Conservation (phyloP, 805 yeast genomes). For the Lachancea mirantina region DNA sequence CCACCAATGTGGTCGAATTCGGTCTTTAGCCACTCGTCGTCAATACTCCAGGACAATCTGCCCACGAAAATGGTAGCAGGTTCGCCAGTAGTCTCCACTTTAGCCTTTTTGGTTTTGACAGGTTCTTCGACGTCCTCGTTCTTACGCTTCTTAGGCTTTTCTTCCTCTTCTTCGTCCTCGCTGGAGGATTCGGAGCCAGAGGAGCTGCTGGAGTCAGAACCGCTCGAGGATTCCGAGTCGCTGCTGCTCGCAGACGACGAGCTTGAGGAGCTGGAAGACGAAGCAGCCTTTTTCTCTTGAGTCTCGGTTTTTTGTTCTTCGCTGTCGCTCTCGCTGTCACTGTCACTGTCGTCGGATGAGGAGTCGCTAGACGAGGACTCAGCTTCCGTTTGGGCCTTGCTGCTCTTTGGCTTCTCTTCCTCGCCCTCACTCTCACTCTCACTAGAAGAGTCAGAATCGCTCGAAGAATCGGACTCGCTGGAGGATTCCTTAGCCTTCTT, state of each 20-base stretch:
- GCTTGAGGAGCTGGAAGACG: slow-evolving; percentile 20
- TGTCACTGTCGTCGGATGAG: slow-evolving; percentile 12
- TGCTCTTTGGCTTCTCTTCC: slow-evolving; percentile 1
- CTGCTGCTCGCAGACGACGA: slow-evolving; percentile 25
- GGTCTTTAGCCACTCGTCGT: slow-evolving; percentile 84
- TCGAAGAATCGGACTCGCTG: slow-evolving; percentile 37
- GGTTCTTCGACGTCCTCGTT: slow-evolving; percentile 34
- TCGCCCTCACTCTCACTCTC: slow-evolving; percentile 9
- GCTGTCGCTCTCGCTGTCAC: slow-evolving; percentile 13
- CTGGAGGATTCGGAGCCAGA: slow-evolving; percentile 29
- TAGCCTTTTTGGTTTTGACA: slow-evolving; percentile 47
- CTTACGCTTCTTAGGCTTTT: slow-evolving; percentile 31
- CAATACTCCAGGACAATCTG: slow-evolving; percentile 94
- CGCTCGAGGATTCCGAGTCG: slow-evolving; percentile 8
- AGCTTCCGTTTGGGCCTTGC: slow-evolving; percentile 21
- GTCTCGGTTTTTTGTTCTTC: slow-evolving; percentile 11
- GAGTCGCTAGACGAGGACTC: slow-evolving; percentile 11
- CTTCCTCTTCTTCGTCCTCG: slow-evolving; percentile 25
- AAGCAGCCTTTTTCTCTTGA: slow-evolving; percentile 10
- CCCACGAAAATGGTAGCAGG: slow-evolving; percentile 93
- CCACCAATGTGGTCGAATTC: slow-evolving; percentile 84
- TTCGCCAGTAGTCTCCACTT: slow-evolving; percentile 41
- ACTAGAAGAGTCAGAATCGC: slow-evolving; percentile 12
- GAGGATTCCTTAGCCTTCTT: slow-evolving; percentile 33
- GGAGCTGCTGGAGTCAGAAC: slow-evolving; percentile 17